Conservation (phyloP, 2,329 filamentous ascomycete genomes). For the Scortechinia acanthostroma region DNA sequence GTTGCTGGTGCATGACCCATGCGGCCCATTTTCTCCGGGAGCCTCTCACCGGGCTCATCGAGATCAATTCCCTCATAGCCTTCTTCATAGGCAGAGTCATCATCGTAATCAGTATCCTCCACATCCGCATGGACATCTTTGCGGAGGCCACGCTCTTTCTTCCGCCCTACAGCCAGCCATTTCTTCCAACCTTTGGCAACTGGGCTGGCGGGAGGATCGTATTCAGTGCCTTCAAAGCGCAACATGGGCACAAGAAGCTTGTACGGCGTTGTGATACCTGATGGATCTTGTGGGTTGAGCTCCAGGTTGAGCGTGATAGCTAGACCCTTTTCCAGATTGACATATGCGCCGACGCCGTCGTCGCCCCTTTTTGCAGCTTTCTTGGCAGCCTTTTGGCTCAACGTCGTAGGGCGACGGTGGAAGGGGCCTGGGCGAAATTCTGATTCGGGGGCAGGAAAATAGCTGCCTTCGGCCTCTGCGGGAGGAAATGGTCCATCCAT, state of each 20-base stretch:
- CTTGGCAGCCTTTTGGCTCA: constrained; percentile 47
- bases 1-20: not conserved
- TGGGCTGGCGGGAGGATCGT: not conserved
- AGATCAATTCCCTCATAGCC: not conserved
- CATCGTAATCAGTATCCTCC: not conserved
- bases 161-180: not conserved
- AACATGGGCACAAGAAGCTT: constrained; percentile 77
- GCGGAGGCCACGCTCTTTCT: not conserved
- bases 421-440: constrained; percentile 12
- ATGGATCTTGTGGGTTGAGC: constrained; percentile 75
- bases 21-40: too few relatives aligned
- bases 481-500: not conserved
- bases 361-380: constrained; percentile 42
- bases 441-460: not conserved
- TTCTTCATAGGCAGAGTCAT: not conserved
- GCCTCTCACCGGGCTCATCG: not conserved
- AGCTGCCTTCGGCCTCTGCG: not conserved
- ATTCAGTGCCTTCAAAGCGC: constrained; percentile 34
- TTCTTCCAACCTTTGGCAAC: not conserved
- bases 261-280: constrained; percentile 83
- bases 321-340: constrained; percentile 76
- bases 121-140: not conserved
- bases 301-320: constrained; percentile 88
- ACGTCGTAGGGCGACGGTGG: constrained; percentile 34
- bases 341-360: constrained; percentile 33